Evolutionary conservation across 2,329 filamentous ascomycete genomes (phyloP), one percentile per base, ranked within the genome.

Genomic region (Tetracladium maxilliforme): DNA sequence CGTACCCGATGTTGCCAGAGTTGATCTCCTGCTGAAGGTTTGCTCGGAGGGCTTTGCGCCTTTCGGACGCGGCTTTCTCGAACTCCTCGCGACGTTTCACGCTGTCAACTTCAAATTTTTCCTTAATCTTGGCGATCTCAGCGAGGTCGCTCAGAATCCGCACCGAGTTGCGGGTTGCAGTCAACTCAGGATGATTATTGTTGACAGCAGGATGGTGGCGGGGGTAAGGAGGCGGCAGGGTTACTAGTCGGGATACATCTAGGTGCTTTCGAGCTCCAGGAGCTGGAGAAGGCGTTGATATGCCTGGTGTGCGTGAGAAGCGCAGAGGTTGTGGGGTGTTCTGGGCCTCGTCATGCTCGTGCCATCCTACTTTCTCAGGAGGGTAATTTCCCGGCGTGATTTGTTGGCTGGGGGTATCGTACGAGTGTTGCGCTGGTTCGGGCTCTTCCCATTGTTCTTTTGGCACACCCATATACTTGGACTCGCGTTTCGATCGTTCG

Each of bases 141-240:
- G 64, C 61, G 24, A 93, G 54, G 37, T 90, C 74, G 26, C 74
- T 78, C 20, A 93, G 54, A 2, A 64, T 61, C 10, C 84, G 70
- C 12, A 94, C 78, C 0, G 72, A 65, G 4, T 63, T 71, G 24
- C 90, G 73, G 23, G 81, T 86, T 2, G 71, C 64, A 0, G 76
- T 66, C n/a, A 98, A 64, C 35, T 92, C 78, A 1, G 90, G 90
- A 43, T 98, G 90, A 38, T 71, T 92, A 43, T 95, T 98, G 47
- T 92, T 94, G 10, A 95, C 81, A 1, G 90, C 90, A 7, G 90
- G 90, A 40, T 95, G 79, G 42, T 95, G 87, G 6, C 87, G 75
- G 2, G 90, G 90, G 46, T 92, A 95, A 3, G 90, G 81, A 2
- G 90, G 90, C 7, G 90, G 90, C 16, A 98, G 61, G 0, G 90